phyloP scores from a whole-genome alignment of 106 monocot genomes.

The Acorus gramineus region DNA sequence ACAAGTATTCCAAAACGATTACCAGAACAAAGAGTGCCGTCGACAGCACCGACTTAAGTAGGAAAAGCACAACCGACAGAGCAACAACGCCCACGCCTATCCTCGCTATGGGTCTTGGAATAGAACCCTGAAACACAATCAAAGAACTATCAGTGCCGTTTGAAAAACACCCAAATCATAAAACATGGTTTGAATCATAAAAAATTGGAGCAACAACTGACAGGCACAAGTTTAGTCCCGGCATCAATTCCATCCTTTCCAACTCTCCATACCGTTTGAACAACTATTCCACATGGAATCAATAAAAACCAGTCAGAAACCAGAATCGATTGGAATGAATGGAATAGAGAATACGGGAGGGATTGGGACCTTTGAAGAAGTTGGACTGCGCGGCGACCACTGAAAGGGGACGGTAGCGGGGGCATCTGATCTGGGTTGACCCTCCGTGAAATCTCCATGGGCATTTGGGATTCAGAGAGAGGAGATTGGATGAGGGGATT shows the following conservation, averaged over 20 bases:
- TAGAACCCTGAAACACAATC: conserved; percentile 34
- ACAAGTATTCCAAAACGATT: background rate
- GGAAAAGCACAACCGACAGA: conserved; percentile 33
- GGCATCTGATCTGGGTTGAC: too few species aligned
- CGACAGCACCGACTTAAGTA: conserved; percentile 62
- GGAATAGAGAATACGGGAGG: background rate
- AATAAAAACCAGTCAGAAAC: too few species aligned
- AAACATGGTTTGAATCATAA: too few species aligned
- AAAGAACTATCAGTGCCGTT: background rate
- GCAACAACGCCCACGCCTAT: conserved; percentile 37
- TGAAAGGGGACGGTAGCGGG: background rate
- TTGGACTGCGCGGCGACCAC: conserved; percentile 19
- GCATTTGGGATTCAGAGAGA: too few species aligned
- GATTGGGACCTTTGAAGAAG: conserved; percentile 18
- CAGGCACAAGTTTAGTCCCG: conserved; percentile 50
- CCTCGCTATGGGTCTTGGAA: conserved; percentile 65
- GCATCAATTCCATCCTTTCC: conserved; percentile 53
- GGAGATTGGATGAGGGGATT: too few species aligned
- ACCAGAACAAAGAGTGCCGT: conserved; percentile 81
- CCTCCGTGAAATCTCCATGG: too few species aligned
- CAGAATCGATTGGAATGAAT: background rate
- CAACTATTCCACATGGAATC: conserved; percentile 12
- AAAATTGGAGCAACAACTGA: conserved; percentile 9
- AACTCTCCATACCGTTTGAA: conserved; percentile 42
- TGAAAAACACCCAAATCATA: too few species aligned